A percentile compares a stretch with the other conserved stretches of the same genome.
These are phyloP conservation scores for Xylaria sp. DNA, from an alignment of 2,329 filamentous ascomycete genomes.

Conservation along the genomic window DNA sequence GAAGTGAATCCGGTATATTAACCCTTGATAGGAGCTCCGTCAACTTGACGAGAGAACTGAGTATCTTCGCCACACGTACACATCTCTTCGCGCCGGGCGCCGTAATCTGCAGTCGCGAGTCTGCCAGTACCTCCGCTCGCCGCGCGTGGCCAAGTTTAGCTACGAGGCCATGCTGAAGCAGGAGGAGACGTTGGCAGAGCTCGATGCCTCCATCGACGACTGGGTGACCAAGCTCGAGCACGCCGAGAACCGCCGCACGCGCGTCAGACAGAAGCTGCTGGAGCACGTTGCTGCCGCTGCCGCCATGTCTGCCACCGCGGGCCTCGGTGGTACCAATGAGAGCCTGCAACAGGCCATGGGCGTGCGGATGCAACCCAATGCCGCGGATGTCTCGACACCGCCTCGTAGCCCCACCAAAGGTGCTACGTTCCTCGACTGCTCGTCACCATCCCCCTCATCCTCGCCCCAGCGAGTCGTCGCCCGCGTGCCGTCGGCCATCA, in stretches of 20 bases:
- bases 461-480: slow-evolving; percentile 63
- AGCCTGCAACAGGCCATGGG: slow-evolving; percentile 57
- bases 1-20: slow-evolving; percentile 1
- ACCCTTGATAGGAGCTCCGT: slow-evolving; percentile 69
- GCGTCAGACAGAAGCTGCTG: slow-evolving; percentile 81
- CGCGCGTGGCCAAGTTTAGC: slow-evolving; percentile 76
- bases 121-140: slow-evolving; percentile 78
- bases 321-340: slow-evolving; percentile 52
- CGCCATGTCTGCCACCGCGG: slow-evolving; percentile 56
- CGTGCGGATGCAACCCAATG: slow-evolving; percentile 50
- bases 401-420: slow-evolving; percentile 67
- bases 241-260: slow-evolving; percentile 78
- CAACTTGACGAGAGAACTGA: slow-evolving; percentile 81
- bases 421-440: slow-evolving; percentile 43
- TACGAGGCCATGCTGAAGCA: slow-evolving; percentile 80
- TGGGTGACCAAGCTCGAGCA: slow-evolving; percentile 84
- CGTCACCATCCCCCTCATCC: slow-evolving; percentile 53
- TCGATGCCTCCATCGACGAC: slow-evolving; percentile 81
- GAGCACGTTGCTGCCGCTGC: slow-evolving; percentile 82
- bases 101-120: slow-evolving; percentile 81
- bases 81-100: slow-evolving; percentile 77
- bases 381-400: slow-evolving; percentile 63
- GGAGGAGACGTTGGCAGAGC: slow-evolving; percentile 79
- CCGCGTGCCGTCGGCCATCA: slow-evolving; percentile 66
- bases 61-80: slow-evolving; percentile 80